Evolutionary conservation across 306 rosid species (phyloP), one percentile per base, ranked within the genome.

Genomic region (Sicyos baderoa): DNA sequence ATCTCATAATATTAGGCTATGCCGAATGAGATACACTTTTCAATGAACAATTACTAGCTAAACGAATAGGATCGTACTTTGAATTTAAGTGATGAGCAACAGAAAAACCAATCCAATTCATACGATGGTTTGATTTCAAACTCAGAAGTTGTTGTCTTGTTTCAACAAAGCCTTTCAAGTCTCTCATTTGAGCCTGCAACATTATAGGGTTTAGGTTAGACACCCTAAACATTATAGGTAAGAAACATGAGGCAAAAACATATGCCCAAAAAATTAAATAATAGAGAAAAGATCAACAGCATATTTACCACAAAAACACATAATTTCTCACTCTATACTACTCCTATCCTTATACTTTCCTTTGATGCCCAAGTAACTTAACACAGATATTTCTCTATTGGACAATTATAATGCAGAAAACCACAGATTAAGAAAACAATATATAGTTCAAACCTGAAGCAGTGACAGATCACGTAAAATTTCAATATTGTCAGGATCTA

Each of bases 41-140:
- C 6, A 65, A 77, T 25, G 59, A 42, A n/a, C 10, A 71, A 29
- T 70, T 16, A 48, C 58, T 56, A 75, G 29, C 54, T 50, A 68
- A 49, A 71, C 35, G 29, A 65, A 76, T 71, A 13, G 62, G 60
- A 75, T 18, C 82, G 64, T 93, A 93, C 99, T 88, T 84, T 52
- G 90, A 79, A 79, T 93, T 90, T 86, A 93, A 82, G 79, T 93
- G 97, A 76, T 93, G 96, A 54, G 99, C 75, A 80, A 89, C 97
- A 59, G 96, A 80, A 86, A 93, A 93, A 35, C 97, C 99, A 77
- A 93, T 93, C 99, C 99, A 93, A 78, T 93, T 93, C 99, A 90
- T 90, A 81, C 99, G 99, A 80, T 93, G 99, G 76, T 90, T 93
- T 74, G 99, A 87, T 88, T 93, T 93, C 76, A 93, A 82, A 55